phyloP scores from a whole-genome alignment of 2,329 filamentous ascomycete genomes.

The Aspergillus fijiensis region DNA sequence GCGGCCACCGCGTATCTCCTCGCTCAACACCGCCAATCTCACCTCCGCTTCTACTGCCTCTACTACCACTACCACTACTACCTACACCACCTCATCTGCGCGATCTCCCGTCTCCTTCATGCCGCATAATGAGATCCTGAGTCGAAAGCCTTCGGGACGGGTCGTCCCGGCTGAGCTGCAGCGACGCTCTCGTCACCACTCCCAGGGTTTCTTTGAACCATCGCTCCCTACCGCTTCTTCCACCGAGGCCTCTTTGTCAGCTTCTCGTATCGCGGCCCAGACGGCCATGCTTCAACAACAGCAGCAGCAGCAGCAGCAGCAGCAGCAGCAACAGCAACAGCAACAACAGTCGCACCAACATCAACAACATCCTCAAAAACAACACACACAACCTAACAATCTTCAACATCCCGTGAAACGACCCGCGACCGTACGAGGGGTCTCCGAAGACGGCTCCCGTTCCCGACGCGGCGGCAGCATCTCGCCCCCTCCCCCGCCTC shows the following conservation, averaged over 20 bases:
- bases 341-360: constrained; percentile 42
- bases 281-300: constrained; percentile 59
- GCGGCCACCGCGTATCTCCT: constrained; percentile 29
- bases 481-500: constrained; percentile 36
- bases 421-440: constrained; percentile 52
- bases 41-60: constrained; percentile 33
- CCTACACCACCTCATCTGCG: constrained; percentile 22
- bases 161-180: constrained; percentile 37
- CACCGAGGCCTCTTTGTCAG: constrained; percentile 50
- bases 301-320: constrained; percentile 43
- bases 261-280: constrained; percentile 66
- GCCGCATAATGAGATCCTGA: constrained; percentile 38
- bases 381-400: constrained; percentile 28
- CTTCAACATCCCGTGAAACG: constrained; percentile 50
- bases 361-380: constrained; percentile 30
- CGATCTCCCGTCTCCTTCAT: constrained; percentile 36
- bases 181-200: constrained; percentile 54
- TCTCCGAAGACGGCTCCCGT: constrained; percentile 34
- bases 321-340: constrained; percentile 30
- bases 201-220: constrained; percentile 68
- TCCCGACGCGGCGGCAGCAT: constrained; percentile 34
- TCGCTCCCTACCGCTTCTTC: constrained; percentile 57
- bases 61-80: constrained; percentile 32
- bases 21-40: constrained; percentile 24
- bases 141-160: constrained; percentile 41